Evolutionary conservation across 2,329 filamentous ascomycete species (phyloP).

Genomic region (Pseudopyrenochaeta lycopersici): DNA sequence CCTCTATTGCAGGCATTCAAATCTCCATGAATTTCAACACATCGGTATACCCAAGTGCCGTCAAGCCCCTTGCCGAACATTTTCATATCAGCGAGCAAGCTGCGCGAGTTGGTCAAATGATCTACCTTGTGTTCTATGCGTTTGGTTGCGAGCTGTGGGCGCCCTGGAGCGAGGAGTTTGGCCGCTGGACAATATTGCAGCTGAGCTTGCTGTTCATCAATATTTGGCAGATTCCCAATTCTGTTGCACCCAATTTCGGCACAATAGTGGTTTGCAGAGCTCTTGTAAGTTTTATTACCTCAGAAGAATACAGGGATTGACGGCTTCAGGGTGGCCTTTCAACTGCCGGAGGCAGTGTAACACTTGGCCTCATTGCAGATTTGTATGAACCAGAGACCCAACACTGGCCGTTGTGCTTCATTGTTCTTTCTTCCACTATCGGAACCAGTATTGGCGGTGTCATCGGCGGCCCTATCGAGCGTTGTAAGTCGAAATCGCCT

Average conservation of each 20-base stretch:
- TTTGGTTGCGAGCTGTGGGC: conserved; percentile 90
- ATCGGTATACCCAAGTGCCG: conserved; percentile 62
- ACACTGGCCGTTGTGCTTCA: conserved; percentile 68
- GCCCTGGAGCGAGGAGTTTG: conserved; percentile 79
- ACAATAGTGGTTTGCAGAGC: conserved; percentile 69
- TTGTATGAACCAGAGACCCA: conserved; percentile 66
- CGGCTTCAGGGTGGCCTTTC: conserved; percentile 45
- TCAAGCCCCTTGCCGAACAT: conserved; percentile 63
- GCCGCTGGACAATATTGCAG: conserved; percentile 63
- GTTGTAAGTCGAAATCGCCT: conserved; percentile 28
- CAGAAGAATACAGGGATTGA: conserved; percentile 66
- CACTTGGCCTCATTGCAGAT: conserved; percentile 69
- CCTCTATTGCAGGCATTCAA: conserved; percentile 63
- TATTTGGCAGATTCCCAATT: conserved; percentile 74
- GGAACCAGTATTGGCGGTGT: conserved; percentile 81
- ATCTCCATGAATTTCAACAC: conserved; percentile 67
- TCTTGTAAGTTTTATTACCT: conserved; percentile 62
- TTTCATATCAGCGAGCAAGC: conserved; percentile 57
- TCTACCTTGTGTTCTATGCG: conserved; percentile 78
- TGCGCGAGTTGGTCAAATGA: conserved; percentile 34
- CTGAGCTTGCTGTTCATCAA: conserved; percentile 68
- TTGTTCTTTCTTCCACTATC: conserved; percentile 61
- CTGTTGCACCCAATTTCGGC: conserved; percentile 69
- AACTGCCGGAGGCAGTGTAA: conserved; percentile 70
- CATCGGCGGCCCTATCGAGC: conserved; percentile 63